Conservation (phyloP, 768 basidiomycete species). For the Boletus fagicola region DNA sequence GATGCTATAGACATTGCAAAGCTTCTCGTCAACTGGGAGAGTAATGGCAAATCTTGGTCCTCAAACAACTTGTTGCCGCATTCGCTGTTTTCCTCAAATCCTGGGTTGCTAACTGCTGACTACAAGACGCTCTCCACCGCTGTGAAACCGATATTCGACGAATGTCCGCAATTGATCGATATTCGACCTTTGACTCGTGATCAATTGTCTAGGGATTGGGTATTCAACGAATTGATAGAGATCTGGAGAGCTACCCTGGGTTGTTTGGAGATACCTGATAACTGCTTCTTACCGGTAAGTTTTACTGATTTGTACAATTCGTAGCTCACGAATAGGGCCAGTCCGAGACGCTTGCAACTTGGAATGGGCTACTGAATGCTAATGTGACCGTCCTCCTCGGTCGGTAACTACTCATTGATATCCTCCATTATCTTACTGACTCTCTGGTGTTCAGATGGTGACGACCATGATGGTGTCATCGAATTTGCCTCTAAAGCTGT, state of each 20-base stretch:
- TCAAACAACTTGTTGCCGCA: constrained; percentile 47
- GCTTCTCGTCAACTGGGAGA: constrained; percentile 38
- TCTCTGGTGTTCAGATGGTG: constrained; percentile 36
- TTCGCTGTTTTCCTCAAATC: constrained; percentile 53
- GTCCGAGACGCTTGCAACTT: constrained; percentile 51
- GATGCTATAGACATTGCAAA: constrained; percentile 56
- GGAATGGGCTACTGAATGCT: constrained; percentile 55
- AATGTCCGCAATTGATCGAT: constrained; percentile 52
- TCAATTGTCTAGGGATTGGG: constrained; percentile 53
- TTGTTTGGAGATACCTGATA: constrained; percentile 45
- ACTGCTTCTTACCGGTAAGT: constrained; percentile 51
- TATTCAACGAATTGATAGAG: constrained; percentile 50
- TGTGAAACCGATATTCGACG: constrained; percentile 53
- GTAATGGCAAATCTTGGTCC: constrained; percentile 42
- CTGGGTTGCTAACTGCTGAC: constrained; percentile 55
- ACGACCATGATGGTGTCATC: constrained; percentile 38
- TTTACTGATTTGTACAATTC: background rate
- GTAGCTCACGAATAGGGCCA: constrained; percentile 20
- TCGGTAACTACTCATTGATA: constrained; percentile 39
- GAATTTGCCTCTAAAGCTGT: constrained; percentile 42
- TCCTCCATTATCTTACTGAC: constrained; percentile 1
- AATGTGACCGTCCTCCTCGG: constrained; percentile 50
- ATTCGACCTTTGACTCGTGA: constrained; percentile 55
- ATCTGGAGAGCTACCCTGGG: constrained; percentile 52
- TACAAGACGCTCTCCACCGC: constrained; percentile 44